Conservation (phyloP, 495 filamentous ascomycete genomes). For the Hypoxylon fragiforme region DNA sequence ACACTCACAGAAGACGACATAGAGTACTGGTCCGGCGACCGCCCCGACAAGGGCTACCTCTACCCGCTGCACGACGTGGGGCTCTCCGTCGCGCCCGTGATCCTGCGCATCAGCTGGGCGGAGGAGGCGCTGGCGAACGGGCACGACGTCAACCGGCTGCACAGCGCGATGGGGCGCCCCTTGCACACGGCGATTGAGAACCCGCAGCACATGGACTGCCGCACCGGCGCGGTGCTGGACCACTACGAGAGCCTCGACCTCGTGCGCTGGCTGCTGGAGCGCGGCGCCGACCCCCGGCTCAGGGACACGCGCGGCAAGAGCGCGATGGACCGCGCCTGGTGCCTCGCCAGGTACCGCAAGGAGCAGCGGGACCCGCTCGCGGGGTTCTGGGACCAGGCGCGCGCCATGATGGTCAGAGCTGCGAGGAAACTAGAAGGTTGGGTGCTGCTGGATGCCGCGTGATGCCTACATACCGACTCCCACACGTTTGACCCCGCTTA, state of each 20-base stretch:
- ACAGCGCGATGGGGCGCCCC: neutral
- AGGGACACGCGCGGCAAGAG: neutral
- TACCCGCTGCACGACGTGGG: neutral
- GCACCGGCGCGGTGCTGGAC: neutral
- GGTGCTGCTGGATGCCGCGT: no score
- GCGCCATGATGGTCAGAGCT: neutral
- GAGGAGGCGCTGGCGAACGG: neutral
- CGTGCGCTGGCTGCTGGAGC: neutral
- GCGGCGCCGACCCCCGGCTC: neutral
- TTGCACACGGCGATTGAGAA: neutral
- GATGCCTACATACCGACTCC: no score
- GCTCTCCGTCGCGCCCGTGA: neutral
- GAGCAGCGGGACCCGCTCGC: neutral
- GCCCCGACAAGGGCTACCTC: neutral
- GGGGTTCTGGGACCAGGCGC: slow-evolving; percentile 1
- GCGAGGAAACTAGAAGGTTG: neutral
- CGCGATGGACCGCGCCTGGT: neutral
- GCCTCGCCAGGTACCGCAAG: neutral
- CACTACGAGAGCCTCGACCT: neutral
- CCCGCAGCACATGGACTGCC: neutral
- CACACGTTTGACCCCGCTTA: neutral
- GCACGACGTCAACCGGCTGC: neutral
- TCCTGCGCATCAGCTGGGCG: neutral
- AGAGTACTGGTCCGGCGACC: neutral
- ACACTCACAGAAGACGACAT: neutral